Conservation (phyloP, 2,329 filamentous ascomycete genomes). For the Epicoccum sorghinum region DNA sequence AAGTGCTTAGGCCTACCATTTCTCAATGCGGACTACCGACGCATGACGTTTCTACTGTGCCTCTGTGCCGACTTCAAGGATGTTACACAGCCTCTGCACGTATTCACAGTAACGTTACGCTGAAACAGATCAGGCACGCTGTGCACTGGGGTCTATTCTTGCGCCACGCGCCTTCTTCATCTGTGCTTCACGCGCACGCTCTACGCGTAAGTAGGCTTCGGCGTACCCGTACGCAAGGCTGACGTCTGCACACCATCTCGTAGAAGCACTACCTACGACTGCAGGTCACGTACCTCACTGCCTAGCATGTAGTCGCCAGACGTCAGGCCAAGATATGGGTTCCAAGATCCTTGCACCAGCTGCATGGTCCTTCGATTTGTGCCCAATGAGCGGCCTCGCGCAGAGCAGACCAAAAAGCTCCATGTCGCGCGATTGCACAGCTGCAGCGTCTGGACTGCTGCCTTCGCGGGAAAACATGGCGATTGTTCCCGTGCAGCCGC, state of each 20-base stretch:
- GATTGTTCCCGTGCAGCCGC: not conserved
- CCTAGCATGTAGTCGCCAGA: slow-evolving; percentile 25
- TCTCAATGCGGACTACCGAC: slow-evolving; percentile 36
- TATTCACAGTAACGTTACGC: slow-evolving; percentile 11
- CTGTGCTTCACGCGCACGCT: slow-evolving; percentile 11
- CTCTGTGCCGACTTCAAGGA: slow-evolving; percentile 53
- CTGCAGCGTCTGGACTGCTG: slow-evolving; percentile 23
- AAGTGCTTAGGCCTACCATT: not conserved
- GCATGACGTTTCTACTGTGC: slow-evolving; percentile 56
- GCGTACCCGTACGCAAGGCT: slow-evolving; percentile 22
- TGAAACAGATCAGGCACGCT: slow-evolving; percentile 12
- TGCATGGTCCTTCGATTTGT: slow-evolving; percentile 23
- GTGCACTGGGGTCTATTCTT: slow-evolving; percentile 3
- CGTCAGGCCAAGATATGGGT: slow-evolving; percentile 21
- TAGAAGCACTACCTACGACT: slow-evolving; percentile 28
- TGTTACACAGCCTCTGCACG: slow-evolving; percentile 4
- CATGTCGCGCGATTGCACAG: slow-evolving; percentile 23
- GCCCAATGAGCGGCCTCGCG: slow-evolving; percentile 23
- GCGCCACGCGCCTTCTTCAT: slow-evolving; percentile 11
- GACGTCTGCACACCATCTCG: slow-evolving; percentile 21
- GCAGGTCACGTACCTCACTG: slow-evolving; percentile 28
- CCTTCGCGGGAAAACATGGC: slow-evolving; percentile 1
- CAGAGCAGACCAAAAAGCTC: slow-evolving; percentile 22
- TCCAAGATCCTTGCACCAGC: slow-evolving; percentile 22
- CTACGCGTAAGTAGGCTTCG: not conserved